phyloP scores from a whole-genome alignment of 805 yeast species.

The Barnettozyma botsteinii region DNA sequence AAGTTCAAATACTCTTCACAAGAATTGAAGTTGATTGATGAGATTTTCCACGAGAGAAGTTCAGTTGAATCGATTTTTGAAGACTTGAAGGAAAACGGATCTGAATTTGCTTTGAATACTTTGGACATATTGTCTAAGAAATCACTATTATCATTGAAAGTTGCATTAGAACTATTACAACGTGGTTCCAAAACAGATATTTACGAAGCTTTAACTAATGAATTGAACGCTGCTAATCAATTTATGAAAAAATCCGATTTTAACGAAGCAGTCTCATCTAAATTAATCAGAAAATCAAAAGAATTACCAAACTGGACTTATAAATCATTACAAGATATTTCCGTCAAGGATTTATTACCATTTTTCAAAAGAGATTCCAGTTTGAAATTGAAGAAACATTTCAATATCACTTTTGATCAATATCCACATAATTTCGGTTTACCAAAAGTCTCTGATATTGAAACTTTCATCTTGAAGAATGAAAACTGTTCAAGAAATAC shows the following conservation, averaged over 20 bases:
- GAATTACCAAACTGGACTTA: conserved; percentile 47
- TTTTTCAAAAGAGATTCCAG: conserved; percentile 27
- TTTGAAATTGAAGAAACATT: conserved; percentile 25
- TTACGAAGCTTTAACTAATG: conserved; percentile 62
- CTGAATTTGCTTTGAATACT: conserved; percentile 60
- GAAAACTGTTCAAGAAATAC: conserved; percentile 49
- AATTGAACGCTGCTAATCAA: conserved; percentile 70
- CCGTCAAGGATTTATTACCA: conserved; percentile 27
- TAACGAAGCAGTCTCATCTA: conserved; percentile 60
- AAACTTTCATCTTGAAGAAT: conserved; percentile 41
- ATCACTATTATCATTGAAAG: conserved; percentile 74
- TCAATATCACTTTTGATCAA: conserved; percentile 35
- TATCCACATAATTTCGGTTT: conserved; percentile 62
- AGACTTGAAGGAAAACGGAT: conserved; percentile 44
- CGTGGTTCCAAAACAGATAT: conserved; percentile 54
- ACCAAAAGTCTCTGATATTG: conserved; percentile 65
- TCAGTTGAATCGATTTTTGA: conserved; percentile 44
- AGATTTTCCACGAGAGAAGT: conserved; percentile 48
- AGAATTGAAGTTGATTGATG: conserved; percentile 60
- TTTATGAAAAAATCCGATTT: conserved; percentile 64
- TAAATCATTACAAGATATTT: conserved; percentile 33
- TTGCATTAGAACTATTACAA: conserved; percentile 63
- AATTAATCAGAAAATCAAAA: conserved; percentile 55
- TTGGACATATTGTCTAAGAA: conserved; percentile 55
- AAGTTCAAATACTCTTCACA: conserved; percentile 50